Conservation (phyloP, 2,329 filamentous ascomycete genomes). For the Lecanicillium sp. region DNA sequence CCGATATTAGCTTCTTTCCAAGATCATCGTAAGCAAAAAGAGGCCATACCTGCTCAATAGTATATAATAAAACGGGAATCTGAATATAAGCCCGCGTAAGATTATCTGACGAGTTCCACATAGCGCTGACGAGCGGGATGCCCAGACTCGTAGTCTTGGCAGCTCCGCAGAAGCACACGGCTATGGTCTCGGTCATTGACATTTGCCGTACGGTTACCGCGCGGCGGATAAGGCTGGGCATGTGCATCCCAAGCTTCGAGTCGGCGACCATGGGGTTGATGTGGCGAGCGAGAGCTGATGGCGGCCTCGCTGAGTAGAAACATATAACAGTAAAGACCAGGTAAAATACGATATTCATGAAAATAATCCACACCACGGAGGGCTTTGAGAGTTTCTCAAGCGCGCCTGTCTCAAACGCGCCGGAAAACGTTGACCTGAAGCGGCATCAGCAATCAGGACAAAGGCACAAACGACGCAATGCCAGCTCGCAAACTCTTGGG, state of each 20-base stretch:
- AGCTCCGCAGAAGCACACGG: conserved; percentile 65
- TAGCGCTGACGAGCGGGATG: conserved; percentile 59
- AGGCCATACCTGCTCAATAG: conserved; percentile 46
- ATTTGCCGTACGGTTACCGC: conserved; percentile 43
- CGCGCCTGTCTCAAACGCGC: conserved; percentile 55
- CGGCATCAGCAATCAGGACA: conserved; percentile 35
- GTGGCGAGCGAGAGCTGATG: conserved; percentile 20
- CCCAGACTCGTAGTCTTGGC: conserved; percentile 67
- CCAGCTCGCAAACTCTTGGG: too few species aligned
- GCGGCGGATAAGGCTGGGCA: conserved; percentile 22
- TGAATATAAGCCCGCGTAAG: conserved; percentile 51
- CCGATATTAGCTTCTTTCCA: not conserved
- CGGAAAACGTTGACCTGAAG: conserved; percentile 60
- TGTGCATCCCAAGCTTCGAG: conserved; percentile 15
- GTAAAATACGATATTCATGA: conserved; percentile 60
- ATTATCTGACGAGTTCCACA: conserved; percentile 52
- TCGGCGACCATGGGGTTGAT: conserved; percentile 27
- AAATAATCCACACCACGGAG: conserved; percentile 58
- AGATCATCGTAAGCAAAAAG: conserved; percentile 19
- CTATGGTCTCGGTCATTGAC: conserved; percentile 54
- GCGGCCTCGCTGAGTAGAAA: conserved; percentile 40
- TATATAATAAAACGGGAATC: conserved; percentile 56
- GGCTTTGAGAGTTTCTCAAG: conserved; percentile 49
- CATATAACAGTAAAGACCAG: conserved; percentile 56
- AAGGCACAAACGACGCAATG: conserved; percentile 12